Base-by-base conservation (phyloP, 345 rosid species). In the Brassica nigra region DNA sequence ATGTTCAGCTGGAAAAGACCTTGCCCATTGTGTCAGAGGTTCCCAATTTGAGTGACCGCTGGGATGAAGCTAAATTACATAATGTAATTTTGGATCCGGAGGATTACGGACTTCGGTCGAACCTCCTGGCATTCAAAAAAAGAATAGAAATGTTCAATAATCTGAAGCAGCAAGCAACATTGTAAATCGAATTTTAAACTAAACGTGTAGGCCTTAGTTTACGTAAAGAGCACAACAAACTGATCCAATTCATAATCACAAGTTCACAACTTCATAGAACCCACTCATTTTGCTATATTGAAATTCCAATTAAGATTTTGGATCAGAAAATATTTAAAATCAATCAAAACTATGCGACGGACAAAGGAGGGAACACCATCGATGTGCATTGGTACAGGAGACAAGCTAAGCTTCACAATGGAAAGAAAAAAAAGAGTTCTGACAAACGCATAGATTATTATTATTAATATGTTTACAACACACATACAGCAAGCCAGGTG, bases 341-440 rank as follows among this genome's bases (percentile, higher is more conserved):
- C 16, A 47, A 4, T 12, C 4, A 47, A 14, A 4, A 12, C 54
- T 4, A 71, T 27, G 8, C 9, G 6, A 73, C 87, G 5, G 98
- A 92, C 77, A 89, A 55, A 61, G 97, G 98, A 68, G 98, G 88
- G 69, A 94, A 90, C 74, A 87, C 91, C 42, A 94, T 92, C 36
- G 86, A 90, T 55, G 91, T 94, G 55, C 95, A 84, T 66, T 94
- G 98, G 97, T 94, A 90, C 77, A 88, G 73, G 57, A 88, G 95
- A 81, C 87, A 92, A 73, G 79, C 79, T 83, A 36, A 36, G 42
- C 42, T 36, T 36, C 42, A 36, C 42, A 8, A 36, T 36, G 6
- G 6, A 36, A 36, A 8, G 7, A 36, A 28, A 36, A 1, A 68
- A 29, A 29, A n/a, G 44, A 73, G 5, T 44, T 62, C 62, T 79